These are phyloP conservation scores for Rosa hybrid DNA, from an alignment of 331 rosid genomes.

Conservation along the genomic window DNA sequence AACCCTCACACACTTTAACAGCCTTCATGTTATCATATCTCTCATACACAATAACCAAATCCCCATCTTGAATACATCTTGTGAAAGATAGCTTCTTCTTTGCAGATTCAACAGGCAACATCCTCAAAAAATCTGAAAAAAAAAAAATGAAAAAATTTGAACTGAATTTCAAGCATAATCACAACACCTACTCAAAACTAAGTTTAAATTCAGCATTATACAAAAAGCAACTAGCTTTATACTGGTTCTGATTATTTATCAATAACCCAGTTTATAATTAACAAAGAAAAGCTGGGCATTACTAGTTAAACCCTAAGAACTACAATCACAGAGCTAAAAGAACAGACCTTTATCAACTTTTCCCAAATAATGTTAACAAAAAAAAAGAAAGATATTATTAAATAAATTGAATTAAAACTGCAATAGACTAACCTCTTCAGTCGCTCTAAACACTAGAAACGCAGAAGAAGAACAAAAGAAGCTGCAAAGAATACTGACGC, in stretches of 20 bases:
- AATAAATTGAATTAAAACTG: background rate
- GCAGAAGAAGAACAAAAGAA: background rate
- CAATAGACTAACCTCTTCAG: background rate
- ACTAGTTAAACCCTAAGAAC: background rate
- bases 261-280: background rate
- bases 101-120: conserved; percentile 50
- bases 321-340: background rate
- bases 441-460: background rate
- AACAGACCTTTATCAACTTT: background rate
- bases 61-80: conserved; percentile 48
- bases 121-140: conserved; percentile 30
- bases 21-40: conserved; percentile 73
- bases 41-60: conserved; percentile 74
- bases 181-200: background rate
- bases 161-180: background rate
- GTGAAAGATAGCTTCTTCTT: conserved; percentile 59
- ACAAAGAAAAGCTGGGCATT: background rate
- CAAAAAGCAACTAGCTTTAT: background rate
- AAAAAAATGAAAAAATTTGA: background rate
- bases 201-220: background rate
- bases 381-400: no score
- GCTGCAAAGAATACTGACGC: background rate
- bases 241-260: background rate
- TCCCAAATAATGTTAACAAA: no score
- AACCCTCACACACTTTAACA: conserved; percentile 52